Evolutionary conservation across 345 rosid genomes (phyloP).

Genomic region (Acer saccharum): DNA sequence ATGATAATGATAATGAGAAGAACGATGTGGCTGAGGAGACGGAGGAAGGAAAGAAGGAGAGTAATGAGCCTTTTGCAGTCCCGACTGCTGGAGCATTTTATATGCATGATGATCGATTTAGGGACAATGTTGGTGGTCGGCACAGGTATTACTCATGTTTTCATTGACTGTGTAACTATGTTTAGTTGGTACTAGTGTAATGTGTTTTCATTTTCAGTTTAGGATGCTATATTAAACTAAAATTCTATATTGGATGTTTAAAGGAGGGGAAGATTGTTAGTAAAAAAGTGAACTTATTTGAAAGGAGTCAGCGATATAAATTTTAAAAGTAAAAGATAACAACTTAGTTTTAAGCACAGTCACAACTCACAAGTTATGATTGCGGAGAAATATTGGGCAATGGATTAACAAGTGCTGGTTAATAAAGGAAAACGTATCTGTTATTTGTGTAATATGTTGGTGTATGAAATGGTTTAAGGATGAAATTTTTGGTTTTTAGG

Average conservation of each 20-base stretch:
- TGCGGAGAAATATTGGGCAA: not conserved
- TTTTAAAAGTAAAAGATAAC: not conserved
- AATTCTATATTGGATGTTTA: not conserved
- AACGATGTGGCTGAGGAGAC: constrained; percentile 35
- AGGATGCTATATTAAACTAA: not conserved
- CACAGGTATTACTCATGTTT: constrained; percentile 30
- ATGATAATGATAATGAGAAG: constrained; percentile 21
- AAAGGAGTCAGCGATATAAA: not conserved
- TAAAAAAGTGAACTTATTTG: not conserved
- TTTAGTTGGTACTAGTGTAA: not conserved
- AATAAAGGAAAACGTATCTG: not conserved
- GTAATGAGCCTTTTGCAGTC: constrained; percentile 83
- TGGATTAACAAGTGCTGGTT: not conserved
- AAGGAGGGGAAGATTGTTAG: not conserved
- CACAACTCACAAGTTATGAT: not conserved
- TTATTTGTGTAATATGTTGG: not conserved
- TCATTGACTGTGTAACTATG: not conserved
- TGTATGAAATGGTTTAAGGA: not conserved
- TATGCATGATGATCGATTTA: constrained; percentile 96
- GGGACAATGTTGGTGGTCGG: constrained; percentile 60
- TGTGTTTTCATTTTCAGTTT: not conserved
- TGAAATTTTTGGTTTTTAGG: not conserved
- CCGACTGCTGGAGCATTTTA: constrained; percentile 98
- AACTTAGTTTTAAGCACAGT: not conserved
- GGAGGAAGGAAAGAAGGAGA: constrained; percentile 59